phyloP scores from a whole-genome alignment of 805 yeast genomes.

The Starmerella potacharoeniae region DNA sequence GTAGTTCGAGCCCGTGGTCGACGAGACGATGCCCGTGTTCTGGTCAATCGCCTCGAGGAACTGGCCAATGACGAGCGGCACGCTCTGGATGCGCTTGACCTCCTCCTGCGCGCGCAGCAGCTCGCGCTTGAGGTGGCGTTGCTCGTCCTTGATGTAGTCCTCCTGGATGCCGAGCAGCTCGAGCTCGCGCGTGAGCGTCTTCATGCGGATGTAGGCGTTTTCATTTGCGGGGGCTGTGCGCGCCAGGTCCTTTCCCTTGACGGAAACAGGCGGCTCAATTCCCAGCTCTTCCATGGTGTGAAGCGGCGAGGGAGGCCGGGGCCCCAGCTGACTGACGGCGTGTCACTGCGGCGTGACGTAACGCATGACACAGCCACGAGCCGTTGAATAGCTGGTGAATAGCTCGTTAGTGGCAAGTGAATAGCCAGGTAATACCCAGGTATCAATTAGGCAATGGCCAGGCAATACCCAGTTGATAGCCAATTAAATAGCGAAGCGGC shows the following conservation, averaged over 20 bases:
- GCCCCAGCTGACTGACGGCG: not conserved
- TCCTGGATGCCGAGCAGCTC: conserved; percentile 81
- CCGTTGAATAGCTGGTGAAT: too few relatives aligned
- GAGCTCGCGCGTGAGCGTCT: conserved; percentile 80
- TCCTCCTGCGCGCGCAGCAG: conserved; percentile 95
- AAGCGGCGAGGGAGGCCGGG: not conserved
- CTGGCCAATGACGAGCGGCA: conserved; percentile 96
- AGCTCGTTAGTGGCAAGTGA: too few relatives aligned
- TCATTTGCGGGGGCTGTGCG: conserved; percentile 18
- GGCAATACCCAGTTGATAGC: too few relatives aligned
- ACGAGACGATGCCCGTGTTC: conserved; percentile 89
- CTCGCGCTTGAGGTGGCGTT: conserved; percentile 90
- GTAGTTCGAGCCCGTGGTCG: conserved; percentile 95
- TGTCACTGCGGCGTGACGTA: too few relatives aligned
- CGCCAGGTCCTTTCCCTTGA: conserved; percentile 1
- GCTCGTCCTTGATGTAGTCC: conserved; percentile 95
- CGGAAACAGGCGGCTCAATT: conserved; percentile 12
- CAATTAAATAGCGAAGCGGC: too few relatives aligned
- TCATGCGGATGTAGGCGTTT: conserved; percentile 74
- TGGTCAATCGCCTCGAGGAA: conserved; percentile 95
- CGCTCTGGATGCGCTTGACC: conserved; percentile 93
- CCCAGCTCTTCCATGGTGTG: conserved; percentile 19
- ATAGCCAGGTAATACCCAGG: too few relatives aligned
- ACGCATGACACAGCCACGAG: too few relatives aligned
- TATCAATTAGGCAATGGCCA: too few relatives aligned